These are phyloP conservation scores for Aspergillus sp. DNA, from an alignment of 2,329 filamentous ascomycete genomes.

Conservation along the genomic window DNA sequence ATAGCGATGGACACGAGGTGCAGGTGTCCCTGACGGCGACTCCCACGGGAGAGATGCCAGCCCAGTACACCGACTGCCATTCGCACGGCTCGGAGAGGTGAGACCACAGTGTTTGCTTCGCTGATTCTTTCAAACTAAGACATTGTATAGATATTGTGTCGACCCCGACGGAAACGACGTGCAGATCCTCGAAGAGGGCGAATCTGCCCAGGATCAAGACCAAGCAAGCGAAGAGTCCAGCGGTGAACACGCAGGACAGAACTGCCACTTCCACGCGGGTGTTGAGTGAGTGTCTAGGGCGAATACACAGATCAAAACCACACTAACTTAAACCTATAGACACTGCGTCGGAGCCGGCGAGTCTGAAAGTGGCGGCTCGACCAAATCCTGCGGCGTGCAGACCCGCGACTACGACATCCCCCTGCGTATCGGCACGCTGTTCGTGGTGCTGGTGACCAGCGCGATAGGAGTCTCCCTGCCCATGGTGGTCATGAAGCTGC, in stretches of 20 bases:
- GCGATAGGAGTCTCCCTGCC: conserved; percentile 67
- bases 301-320: not conserved
- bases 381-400: conserved; percentile 45
- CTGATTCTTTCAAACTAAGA: not conserved
- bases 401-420: conserved; percentile 64
- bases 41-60: conserved; percentile 55
- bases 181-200: conserved; percentile 46
- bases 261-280: conserved; percentile 72
- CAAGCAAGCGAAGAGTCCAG: conserved; percentile 19
- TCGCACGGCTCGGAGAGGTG: conserved; percentile 58
- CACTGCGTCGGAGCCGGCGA: conserved; percentile 56
- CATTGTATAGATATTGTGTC: conserved; percentile 57
- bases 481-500: conserved; percentile 60
- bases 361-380: conserved; percentile 39
- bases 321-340: conserved; percentile 17
- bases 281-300: conserved; percentile 59
- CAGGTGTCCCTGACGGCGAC: conserved; percentile 46
- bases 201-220: conserved; percentile 12
- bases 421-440: conserved; percentile 68
- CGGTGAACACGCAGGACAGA: conserved; percentile 24
- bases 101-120: not conserved
- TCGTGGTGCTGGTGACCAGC: conserved; percentile 68
- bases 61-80: conserved; percentile 65
- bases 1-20: conserved; percentile 35
- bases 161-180: conserved; percentile 60